Evolutionary conservation across 495 filamentous ascomycete genomes (phyloP), one percentile per base, ranked within the genome.

Genomic region (Apiosordaria backusii): DNA sequence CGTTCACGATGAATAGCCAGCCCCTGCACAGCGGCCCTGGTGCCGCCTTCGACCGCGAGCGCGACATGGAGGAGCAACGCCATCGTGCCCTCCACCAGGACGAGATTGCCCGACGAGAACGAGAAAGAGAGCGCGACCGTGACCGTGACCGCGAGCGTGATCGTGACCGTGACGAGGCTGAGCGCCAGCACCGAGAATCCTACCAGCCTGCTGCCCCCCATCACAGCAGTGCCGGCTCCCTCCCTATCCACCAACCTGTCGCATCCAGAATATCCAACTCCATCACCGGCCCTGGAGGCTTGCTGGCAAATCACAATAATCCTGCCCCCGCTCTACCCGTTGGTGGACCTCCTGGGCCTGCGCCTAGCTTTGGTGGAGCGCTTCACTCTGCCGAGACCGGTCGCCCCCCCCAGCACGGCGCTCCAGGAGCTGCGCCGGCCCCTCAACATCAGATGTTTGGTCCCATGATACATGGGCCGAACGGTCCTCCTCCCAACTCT

Each of bases 241-340:
- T 97, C 60, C 91, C 91, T 26, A 85, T 97, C 70, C 93, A 97
- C 74, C 93, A 97, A 72, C 93, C 93, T 2, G 91, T 96, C 59
- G 92, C 93, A 54, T 92, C 90, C 52, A 86, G 91, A 71, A 85
- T 92, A 18, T 81, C 91, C 7, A 89, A 87, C 62, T 87, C 88
- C 45, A 93, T 96, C 61, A 92, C 95, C 72, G 92, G 91, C 50
- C 93, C 93, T 15, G 91, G 92, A 71, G 93, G 93, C 15, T 82
- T 97, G 10, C 85, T 96, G 35, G 89, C 90, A 1, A 92, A 89
- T 67, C 84, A 91, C 65, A 87, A 88, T 35, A 79, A 80, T 59
- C 74, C 81, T n/a, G 79, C 81, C 22, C 84, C 85, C 64, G 80
- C 85, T 25, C 84, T 85, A 23, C 82, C 86, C 19, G 81, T 92